Base-by-base conservation (phyloP, 176 grass and related monocot genomes). In the Metroxylon sagu region DNA sequence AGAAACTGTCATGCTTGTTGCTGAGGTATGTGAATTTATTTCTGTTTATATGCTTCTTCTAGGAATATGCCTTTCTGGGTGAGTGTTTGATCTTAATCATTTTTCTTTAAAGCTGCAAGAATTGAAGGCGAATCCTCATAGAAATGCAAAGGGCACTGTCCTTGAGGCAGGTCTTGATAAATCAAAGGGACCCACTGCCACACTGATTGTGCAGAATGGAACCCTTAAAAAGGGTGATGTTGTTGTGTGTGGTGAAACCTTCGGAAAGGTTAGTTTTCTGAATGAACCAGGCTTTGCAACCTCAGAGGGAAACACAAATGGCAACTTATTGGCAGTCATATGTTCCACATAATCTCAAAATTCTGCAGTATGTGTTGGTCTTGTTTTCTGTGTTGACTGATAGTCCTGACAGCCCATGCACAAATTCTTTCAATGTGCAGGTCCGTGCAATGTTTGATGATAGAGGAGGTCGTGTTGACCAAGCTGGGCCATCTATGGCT, bases 371-470 rank as follows among this genome's bases (percentile, higher is more conserved):
- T 31, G 31, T 39, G 31, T 39, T 8, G 31, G 31, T 10, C 31
- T 39, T 39, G 31, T 39, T 39, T 39, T n/a, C 31, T 39, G 1
- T 8, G 1, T 39, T 39, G 35, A 39, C 35, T 39, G 8, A 39
- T 10, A 39, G 35, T 0, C 35, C 35, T 39, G 35, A 39, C 7
- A 2, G 35, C 35, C 35, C 35, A 39, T 39, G 35, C 6, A 39
- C 8, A 50, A 26, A 50, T 50, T 16, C 50, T 71, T 79, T 53
- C 25, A 52, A 58, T 26, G 23, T 65, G 61, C 78, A 97, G 92
- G 85, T 97, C 25, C 86, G 92, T 29, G 92, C 92, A 75, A 88
- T 97, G 92, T 97, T 90, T 76, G 92, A 91, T 70, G 92, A 97
- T 52, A 56, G 72, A 73, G 92, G 87, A 72, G 73, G 16, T 5